A percentile compares a stretch with the other conserved stretches of the same genome.
phyloP scores from a whole-genome alignment of 2,329 filamentous ascomycete genomes.

The Fusarium fracticaudum region DNA sequence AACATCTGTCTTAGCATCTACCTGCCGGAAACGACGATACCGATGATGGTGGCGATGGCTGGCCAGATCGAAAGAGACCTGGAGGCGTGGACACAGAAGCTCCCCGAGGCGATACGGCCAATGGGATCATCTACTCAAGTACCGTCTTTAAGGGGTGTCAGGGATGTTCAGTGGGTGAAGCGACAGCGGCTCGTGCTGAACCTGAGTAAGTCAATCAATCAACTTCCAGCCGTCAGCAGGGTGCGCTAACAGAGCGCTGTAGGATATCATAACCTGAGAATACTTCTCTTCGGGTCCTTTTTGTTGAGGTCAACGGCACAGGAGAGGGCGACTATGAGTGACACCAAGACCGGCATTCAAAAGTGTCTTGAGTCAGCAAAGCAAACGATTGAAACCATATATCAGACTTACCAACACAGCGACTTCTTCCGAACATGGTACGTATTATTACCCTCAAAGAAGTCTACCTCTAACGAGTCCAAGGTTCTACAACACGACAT shows the following conservation, averaged over 20 bases:
- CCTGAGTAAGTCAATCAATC: too few relatives aligned
- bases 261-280: not conserved
- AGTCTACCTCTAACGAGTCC: rapidly evolving
- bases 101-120: not conserved
- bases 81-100: not conserved
- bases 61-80: not conserved
- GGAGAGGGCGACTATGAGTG: not conserved
- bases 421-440: not conserved
- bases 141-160: not conserved
- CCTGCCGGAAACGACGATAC: not conserved
- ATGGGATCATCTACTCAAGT: not conserved
- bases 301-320: not conserved
- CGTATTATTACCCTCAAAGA: rapidly evolving
- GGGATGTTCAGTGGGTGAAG: not conserved
- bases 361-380: not conserved
- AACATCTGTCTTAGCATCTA: not conserved
- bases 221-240: too few relatives aligned
- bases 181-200: not conserved
- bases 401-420: not conserved
- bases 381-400: not conserved
- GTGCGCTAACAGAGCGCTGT: rapidly evolving
- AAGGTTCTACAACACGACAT: not conserved
- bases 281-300: not conserved
- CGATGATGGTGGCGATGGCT: not conserved
- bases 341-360: not conserved